Percentiles rank a stretch among this genome's conserved stretches.
Conservation (phyloP, 1,284 basidiomycete species). For the Gyrodon tennesseensis region DNA sequence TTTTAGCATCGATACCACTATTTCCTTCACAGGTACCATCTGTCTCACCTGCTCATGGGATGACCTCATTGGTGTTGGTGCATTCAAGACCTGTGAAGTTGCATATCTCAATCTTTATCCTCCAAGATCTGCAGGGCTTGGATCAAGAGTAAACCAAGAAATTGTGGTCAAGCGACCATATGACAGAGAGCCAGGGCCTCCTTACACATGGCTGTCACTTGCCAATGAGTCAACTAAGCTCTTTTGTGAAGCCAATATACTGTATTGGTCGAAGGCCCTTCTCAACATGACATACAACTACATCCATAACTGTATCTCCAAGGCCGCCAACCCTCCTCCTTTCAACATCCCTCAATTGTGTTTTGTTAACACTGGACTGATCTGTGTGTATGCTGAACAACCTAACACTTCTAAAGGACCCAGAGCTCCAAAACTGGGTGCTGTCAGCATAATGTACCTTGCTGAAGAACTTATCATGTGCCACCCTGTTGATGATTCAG, state of each 20-base stretch:
- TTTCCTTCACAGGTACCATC: neutral
- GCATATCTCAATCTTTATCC: neutral
- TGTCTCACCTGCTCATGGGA: neutral
- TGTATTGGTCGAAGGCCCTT: neutral
- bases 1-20: neutral
- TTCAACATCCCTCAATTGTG: neutral
- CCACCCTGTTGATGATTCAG: neutral
- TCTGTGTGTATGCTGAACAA: neutral
- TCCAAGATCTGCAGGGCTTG: neutral
- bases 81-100: neutral
- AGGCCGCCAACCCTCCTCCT: neutral
- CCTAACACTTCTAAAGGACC: no score
- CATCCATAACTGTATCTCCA: neutral
- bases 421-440: no score
- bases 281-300: neutral
- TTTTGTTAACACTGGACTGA: neutral
- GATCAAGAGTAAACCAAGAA: neutral
- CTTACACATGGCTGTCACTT: neutral
- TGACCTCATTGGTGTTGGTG: neutral
- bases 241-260: neutral
- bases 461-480: no score
- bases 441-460: no score
- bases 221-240: neutral
- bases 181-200: neutral
- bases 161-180: neutral